Base-by-base conservation (phyloP, 1,139 yeast genomes). In the Entelexis paramagnoliae region DNA sequence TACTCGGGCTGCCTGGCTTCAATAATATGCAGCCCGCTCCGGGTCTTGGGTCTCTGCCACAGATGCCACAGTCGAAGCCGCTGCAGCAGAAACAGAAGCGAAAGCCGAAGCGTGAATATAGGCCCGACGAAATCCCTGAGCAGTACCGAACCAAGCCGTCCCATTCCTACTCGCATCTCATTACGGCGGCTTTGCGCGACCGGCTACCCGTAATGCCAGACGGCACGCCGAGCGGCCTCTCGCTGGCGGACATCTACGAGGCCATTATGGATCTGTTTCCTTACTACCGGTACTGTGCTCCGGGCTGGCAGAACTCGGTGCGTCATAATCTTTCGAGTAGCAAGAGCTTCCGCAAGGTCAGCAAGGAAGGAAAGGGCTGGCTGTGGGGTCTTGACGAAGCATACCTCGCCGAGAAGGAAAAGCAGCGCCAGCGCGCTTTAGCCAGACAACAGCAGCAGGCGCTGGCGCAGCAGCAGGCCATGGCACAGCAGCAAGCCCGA, bases 251-350 rank as follows among this genome's bases (percentile, higher is more conserved):
- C 59, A 86, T 91, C 44, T 83, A 86, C 65, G 85, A 83, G 51
- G 86, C 88, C 1, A 86, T 91, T 49, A 84, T 84, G 64, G 95
- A 86, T 40, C 69, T 83, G 11, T 89, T 84, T 66, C 98, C 97
- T 1, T 91, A 85, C 67, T 91, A 86, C 68, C 78, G 82, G 63
- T 91, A 86, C 68, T 88, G 96, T 63, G 88, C 94, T 1, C 95
- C 88, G 66, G 97, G 97, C 2, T 91, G 99, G 99, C 98, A 91
- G 68, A 82, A 86, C 63, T 79, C 94, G 1, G 38, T 43, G 32
- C 77, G 93, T 46, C 98, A 91, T 68, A 88, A 87, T 62, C 73
- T 91, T 42, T 83, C 89, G 24, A 73, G 87, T 59, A 88, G 88
- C 67, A 87, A 87, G 67, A 80, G 89, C 9, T 91, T 91, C 69